phyloP scores from a whole-genome alignment of 2,329 filamentous ascomycete genomes.

The Microthyrium microscopicum region DNA sequence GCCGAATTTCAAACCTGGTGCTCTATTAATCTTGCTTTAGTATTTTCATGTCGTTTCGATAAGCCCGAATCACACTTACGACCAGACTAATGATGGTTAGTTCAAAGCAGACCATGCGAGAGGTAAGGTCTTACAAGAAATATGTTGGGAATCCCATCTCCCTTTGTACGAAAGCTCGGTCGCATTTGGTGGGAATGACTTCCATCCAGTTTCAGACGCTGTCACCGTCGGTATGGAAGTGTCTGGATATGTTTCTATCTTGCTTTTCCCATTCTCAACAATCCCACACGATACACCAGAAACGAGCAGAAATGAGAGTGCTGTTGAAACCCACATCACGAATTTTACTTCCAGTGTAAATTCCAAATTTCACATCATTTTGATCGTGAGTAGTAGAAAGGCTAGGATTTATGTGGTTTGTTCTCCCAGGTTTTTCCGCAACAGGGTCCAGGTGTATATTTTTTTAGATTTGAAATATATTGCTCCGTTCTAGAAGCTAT shows the following conservation, averaged over 20 bases:
- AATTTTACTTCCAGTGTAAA: too few relatives aligned
- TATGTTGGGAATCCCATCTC: conserved; percentile 42
- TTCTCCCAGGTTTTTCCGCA: too few relatives aligned
- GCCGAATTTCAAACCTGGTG: conserved; percentile 37
- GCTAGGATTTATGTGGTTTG: too few relatives aligned
- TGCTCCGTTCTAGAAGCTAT: too few relatives aligned
- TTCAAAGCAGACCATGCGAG: background rate
- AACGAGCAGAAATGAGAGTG: conserved; percentile 4
- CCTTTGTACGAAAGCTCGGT: conserved; percentile 44
- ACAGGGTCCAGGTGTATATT: too few relatives aligned
- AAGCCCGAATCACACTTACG: conserved; percentile 28
- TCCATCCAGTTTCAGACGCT: conserved; percentile 21
- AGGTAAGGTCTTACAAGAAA: conserved; percentile 29
- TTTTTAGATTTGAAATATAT: too few relatives aligned
- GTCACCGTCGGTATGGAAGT: conserved; percentile 17
- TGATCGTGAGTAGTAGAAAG: too few relatives aligned
- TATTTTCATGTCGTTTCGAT: conserved; percentile 1
- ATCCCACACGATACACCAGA: conserved; percentile 20
- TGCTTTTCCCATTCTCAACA: conserved; percentile 26
- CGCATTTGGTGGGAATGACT: conserved; percentile 33
- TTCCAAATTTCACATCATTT: too few relatives aligned
- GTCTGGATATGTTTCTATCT: conserved; percentile 22
- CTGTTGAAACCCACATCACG: background rate
- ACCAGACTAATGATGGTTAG: conserved; percentile 28
- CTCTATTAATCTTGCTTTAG: conserved; percentile 18